Percentiles rank a stretch among this genome's conserved stretches.
Conservation (phyloP, 1,139 yeast genomes). For the Blastobotrys ciferrii region DNA sequence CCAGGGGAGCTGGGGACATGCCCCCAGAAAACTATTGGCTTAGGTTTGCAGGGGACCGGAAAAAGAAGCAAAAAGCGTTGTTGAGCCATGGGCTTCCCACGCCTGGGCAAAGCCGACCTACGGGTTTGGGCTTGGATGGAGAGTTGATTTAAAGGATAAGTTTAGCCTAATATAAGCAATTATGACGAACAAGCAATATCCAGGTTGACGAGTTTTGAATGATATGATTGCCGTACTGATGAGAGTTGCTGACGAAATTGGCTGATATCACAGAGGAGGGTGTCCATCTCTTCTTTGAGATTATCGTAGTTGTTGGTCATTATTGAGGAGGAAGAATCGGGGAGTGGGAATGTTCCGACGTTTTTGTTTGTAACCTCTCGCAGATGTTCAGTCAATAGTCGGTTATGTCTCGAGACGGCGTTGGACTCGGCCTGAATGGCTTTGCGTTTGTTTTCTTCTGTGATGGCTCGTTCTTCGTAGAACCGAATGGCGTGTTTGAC, state of each 20-base stretch:
- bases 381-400: conserved; percentile 35
- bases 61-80: too few relatives aligned
- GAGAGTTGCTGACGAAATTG: conserved; percentile 11
- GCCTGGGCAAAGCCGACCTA: too few relatives aligned
- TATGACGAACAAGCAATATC: not conserved
- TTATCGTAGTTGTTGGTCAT: conserved; percentile 15
- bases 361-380: conserved; percentile 35
- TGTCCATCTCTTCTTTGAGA: conserved; percentile 22
- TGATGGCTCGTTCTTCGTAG: conserved; percentile 45
- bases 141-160: too few relatives aligned
- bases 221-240: not conserved
- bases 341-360: conserved; percentile 13
- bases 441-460: conserved; percentile 37
- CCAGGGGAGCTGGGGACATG: too few relatives aligned
- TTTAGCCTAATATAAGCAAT: too few relatives aligned
- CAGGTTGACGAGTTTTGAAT: not conserved
- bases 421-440: conserved; percentile 37
- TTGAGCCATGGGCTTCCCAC: too few relatives aligned
- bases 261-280: conserved; percentile 21
- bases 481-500: conserved; percentile 40
- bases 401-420: conserved; percentile 35
- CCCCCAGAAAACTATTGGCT: too few relatives aligned
- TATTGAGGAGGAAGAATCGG: not conserved
- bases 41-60: too few relatives aligned
- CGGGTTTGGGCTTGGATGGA: too few relatives aligned